Conservation (phyloP, 2,329 filamentous ascomycete genomes). For the Pestalotiopsis sp. region DNA sequence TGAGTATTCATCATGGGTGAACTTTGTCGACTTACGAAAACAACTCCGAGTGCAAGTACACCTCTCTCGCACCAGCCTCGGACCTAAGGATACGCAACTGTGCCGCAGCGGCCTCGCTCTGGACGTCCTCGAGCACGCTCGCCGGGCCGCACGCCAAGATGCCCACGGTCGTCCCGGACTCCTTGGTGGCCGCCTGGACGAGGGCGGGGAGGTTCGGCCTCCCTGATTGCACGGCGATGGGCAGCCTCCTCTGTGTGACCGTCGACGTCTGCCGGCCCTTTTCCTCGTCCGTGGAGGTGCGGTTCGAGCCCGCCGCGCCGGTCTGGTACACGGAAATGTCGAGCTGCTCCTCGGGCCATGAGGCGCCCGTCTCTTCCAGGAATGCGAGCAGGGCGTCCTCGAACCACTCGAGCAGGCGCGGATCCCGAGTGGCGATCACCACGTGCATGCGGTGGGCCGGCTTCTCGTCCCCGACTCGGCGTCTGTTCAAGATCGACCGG, state of each 20-base stretch:
- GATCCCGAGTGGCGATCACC: slow-evolving; percentile 31
- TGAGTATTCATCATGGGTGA: neutral
- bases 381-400: slow-evolving; percentile 25
- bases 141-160: slow-evolving; percentile 30
- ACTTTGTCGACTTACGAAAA: slow-evolving; percentile 26
- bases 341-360: slow-evolving; percentile 19
- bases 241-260: slow-evolving; percentile 12
- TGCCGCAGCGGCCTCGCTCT: slow-evolving; percentile 29
- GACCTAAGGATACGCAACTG: slow-evolving; percentile 27
- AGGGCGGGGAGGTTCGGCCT: slow-evolving; percentile 24
- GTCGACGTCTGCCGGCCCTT: neutral
- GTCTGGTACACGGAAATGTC: slow-evolving; percentile 28
- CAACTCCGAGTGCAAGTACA: slow-evolving; percentile 30
- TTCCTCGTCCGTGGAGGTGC: neutral
- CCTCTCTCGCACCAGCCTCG: slow-evolving; percentile 25
- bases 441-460: slow-evolving; percentile 23
- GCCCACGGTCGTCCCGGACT: slow-evolving; percentile 23
- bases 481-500: slow-evolving; percentile 12
- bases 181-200: slow-evolving; percentile 23
- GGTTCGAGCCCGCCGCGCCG: neutral
- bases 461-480: slow-evolving; percentile 8
- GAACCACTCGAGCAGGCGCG: neutral
- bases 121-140: slow-evolving; percentile 24
- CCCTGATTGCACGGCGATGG: slow-evolving; percentile 18
- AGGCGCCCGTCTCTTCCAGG: slow-evolving; percentile 22